Percentiles rank a stretch among this genome's conserved stretches.
Evolutionary conservation across 2,329 filamentous ascomycete genomes (phyloP).

Genomic region (Xylariaceae sp.): DNA sequence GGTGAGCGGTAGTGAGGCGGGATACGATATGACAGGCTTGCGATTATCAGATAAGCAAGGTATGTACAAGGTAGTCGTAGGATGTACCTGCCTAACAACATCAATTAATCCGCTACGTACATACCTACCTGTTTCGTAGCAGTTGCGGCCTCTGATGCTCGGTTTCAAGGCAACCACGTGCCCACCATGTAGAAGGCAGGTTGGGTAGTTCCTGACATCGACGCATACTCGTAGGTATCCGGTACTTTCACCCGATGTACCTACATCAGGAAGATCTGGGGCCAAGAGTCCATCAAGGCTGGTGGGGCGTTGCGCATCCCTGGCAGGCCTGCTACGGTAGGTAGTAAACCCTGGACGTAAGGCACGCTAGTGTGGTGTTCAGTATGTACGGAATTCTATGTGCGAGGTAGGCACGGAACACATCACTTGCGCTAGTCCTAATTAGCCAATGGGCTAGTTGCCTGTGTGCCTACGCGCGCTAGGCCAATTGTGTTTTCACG

Average conservation of each 20-base stretch:
- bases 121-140: too few relatives aligned
- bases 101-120: too few relatives aligned
- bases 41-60: too few relatives aligned
- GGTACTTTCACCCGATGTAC: not conserved
- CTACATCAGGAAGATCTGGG: not conserved
- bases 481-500: conserved; percentile 27
- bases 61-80: too few relatives aligned
- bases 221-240: not conserved
- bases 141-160: too few relatives aligned
- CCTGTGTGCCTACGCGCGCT: not conserved
- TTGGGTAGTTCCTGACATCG: not conserved
- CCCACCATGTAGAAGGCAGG: not conserved
- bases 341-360: not conserved
- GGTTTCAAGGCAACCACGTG: too few relatives aligned
- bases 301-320: not conserved
- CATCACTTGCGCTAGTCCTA: not conserved
- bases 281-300: not conserved
- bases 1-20: too few relatives aligned
- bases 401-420: not conserved
- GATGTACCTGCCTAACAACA: too few relatives aligned
- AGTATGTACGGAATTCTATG: not conserved
- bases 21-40: too few relatives aligned
- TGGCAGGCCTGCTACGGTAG: not conserved
- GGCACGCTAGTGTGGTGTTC: not conserved
- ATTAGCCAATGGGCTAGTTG: conserved; percentile 2